Evolutionary conservation across 768 basidiomycete species (phyloP), one percentile per base, ranked within the genome.

Genomic region (Mycena venus): DNA sequence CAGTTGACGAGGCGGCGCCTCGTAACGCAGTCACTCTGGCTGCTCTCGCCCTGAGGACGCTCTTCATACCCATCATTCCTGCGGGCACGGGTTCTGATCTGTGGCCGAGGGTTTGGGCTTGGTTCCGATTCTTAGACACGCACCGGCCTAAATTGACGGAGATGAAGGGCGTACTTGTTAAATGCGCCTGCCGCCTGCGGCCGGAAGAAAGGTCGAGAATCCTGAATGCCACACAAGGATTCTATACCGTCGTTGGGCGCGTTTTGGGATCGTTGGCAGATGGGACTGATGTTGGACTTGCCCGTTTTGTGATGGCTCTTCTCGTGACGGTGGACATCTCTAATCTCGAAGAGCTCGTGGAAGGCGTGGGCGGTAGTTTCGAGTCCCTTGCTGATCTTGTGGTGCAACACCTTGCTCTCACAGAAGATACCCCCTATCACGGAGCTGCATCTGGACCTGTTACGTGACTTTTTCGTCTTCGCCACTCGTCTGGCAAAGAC

Each of bases 91-190:
- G 49, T 53, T 38, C 49, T 7, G 64, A 65, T 34, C 51, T 65
- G 23, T 65, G 64, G 64, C 49, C 49, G 12, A 32, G 49, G n/a
- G 15, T 65, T 15, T 55, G 64, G 64, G 64, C 64, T 25, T 65
- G 51, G 64, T 65, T 65, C 34, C 64, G 27, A 11, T 65, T 53
- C 34, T 34, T 65, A 2, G 64, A 65, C 36, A 51, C 23, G 12
- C 23, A 53, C 14, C n/a, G 49, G 34, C 12, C 34, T 19, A 36
- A 53, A 32, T 25, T 38, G 4, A 25, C 12, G 1, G 49, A 3
- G 34, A 53, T 65, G 49, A 38, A 38, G 34, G 3, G 6, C 32
- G 25, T 21, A 7, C 15, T 65, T 38, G 11, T 65, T 21, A 51
- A 11, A 53, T 65, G 49, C 36, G 49, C 49, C 49, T n/a, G 11